Evolutionary conservation across 495 filamentous ascomycete genomes (phyloP), one percentile per base, ranked within the genome.

Genomic region (Cairneyella variabilis): DNA sequence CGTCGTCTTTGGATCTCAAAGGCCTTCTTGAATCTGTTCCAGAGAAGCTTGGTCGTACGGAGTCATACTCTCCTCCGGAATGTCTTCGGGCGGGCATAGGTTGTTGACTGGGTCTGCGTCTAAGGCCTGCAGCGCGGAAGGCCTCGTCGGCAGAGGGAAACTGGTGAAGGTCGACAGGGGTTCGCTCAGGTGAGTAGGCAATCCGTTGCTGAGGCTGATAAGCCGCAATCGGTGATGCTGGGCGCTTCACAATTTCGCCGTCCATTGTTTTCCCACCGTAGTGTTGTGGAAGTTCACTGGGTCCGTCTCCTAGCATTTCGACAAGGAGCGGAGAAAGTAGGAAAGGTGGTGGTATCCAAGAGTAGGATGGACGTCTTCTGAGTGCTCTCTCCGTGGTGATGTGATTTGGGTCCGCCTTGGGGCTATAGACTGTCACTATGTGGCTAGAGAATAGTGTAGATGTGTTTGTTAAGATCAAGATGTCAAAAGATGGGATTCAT

Each of bases 251-350:
- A 20, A 50, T 43, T 36, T 49, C 56, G 11, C 56, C 50, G 18
- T 58, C 50, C 2, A 11, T 23, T 4, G 50, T 58, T 42, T 54
- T 58, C 3, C 56, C 26, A 17, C 49, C 56, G 34, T 54, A 44
- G 17, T 53, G 37, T 18, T 26, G 25, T 4, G 56, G 56, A 11
- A 57, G 48, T 8, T 57, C 54, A 25, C 54, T 57, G 20, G 48
- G 53, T 18, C 44, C 53, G 43, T 50, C 47, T 26, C 53, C 46
- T 14, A 38, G 25, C 53, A 56, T 56, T 25, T 36, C 44, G 45
- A 56, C 46, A 7, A n/a, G 1, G 16, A 56, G 34, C 21, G 16
- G 11, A 14, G 53, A 39, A 18, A 45, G 46, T 6, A 34, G 27
- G 18, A 56, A 14, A 6, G 7, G 36, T 34, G 37, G 14, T 37